These are phyloP conservation scores for Proliferodiscus dingleyae DNA, from an alignment of 2,329 filamentous ascomycete genomes.

Conservation along the genomic window DNA sequence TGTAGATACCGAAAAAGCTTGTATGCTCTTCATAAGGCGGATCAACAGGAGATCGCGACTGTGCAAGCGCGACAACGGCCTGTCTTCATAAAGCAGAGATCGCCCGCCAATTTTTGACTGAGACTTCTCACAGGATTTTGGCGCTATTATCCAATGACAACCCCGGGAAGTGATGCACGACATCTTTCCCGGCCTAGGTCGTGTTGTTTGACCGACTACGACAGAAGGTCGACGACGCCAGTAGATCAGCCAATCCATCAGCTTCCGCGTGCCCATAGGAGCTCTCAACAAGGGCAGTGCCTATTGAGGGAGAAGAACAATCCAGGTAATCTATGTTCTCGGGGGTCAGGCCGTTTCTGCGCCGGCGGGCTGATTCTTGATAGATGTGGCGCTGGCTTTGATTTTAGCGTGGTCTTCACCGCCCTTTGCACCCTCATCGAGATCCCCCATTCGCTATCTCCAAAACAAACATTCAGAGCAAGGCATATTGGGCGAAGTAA, in stretches of 20 bases:
- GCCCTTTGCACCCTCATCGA: slow-evolving; percentile 15
- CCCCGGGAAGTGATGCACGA: slow-evolving; percentile 18
- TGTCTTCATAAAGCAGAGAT: slow-evolving; percentile 20
- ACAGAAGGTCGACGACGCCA: neutral
- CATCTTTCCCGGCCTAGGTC: slow-evolving; percentile 17
- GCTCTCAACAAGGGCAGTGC: neutral
- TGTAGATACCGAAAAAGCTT: neutral
- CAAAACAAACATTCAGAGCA: neutral
- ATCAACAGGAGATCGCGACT: slow-evolving; percentile 17
- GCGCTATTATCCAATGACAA: slow-evolving; percentile 17
- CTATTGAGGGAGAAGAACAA: neutral
- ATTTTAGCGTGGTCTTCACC: slow-evolving; percentile 24
- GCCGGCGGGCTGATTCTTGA: slow-evolving; percentile 7
- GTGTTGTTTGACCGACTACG: neutral
- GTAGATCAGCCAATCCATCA: neutral
- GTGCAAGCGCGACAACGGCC: slow-evolving; percentile 26
- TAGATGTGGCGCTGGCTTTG: slow-evolving; percentile 1
- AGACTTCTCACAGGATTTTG: slow-evolving; percentile 14
- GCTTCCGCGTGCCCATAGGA: neutral
- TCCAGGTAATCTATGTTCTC: slow-evolving; percentile 7
- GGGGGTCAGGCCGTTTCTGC: slow-evolving; percentile 8
- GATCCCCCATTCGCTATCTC: slow-evolving; percentile 7
- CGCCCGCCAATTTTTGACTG: slow-evolving; percentile 16
- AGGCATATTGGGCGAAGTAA: slow-evolving; percentile 1
- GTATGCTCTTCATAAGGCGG: slow-evolving; percentile 19